Evolutionary conservation across 345 rosid genomes (phyloP), one percentile per base, ranked within the genome.

Genomic region (Linum trigynum): DNA sequence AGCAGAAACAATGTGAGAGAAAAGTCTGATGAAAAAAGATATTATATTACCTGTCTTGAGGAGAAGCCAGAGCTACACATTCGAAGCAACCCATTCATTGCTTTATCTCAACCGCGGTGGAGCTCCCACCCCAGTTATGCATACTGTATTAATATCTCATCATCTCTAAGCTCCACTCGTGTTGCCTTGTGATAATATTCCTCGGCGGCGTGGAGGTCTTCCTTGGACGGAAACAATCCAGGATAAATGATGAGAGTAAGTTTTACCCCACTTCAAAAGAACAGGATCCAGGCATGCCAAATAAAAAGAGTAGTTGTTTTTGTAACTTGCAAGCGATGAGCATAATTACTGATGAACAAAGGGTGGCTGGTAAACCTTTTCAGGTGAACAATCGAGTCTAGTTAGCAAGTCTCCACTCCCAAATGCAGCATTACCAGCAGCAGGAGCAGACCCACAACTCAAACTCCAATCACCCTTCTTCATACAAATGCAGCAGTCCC

Each of bases 101-200:
- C 90, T 77, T 68, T 83, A 57, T 69, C 78, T 77, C 75, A 77
- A 69, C 87, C 89, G 64, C 70, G 81, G 72, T 89, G 80, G 66
- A 84, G 79, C 68, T 85, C 79, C 98, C 92, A 89, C 2, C 76
- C 78, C 63, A 87, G 64, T 76, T 82, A 81, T 69, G 90, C 98
- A 73, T 84, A 83, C 72, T 77, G 75, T 9, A 81, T 57, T 53
- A 85, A 76, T 17, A 78, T 81, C 48, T 79, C 75, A 61, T 85
- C 81, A 55, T 87, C 82, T 64, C 74, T 76, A 62, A 94, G 96
- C 69, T 85, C 85, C 57, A 84, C 95, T 42, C 85, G 57, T 8
- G 78, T 77, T 53, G 89, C 88, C 12, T 84, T 83, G 10, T 63
- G 82, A 79, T 76, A 88, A 71, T 79, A 84, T 60, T 85, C 85